A percentile compares a stretch with the other conserved stretches of the same genome.
Evolutionary conservation across 768 basidiomycete genomes (phyloP).

Genomic region (Russula ochroleuca): DNA sequence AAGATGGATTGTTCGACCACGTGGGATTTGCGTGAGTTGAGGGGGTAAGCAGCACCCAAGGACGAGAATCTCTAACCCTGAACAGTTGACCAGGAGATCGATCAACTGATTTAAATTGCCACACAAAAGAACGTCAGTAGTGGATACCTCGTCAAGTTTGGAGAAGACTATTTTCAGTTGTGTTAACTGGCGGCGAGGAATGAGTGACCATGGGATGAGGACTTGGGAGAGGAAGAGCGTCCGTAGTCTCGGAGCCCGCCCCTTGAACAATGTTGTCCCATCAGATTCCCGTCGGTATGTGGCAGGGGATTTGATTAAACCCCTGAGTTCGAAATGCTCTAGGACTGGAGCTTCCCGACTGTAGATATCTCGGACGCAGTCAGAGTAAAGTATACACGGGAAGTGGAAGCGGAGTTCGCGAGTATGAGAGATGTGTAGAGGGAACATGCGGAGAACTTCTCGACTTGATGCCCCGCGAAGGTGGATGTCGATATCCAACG

Average conservation of each 20-base stretch:
- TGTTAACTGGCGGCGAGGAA: slow-evolving; percentile 10
- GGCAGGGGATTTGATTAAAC: background rate
- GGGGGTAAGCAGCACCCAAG: slow-evolving; percentile 6
- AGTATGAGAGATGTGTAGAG: background rate
- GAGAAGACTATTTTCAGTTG: background rate
- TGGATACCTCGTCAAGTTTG: background rate
- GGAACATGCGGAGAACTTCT: background rate
- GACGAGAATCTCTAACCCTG: slow-evolving; percentile 6
- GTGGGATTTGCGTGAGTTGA: background rate
- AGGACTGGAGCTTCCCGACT: background rate
- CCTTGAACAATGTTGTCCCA: background rate
- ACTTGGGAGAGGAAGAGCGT: background rate
- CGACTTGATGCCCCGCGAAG: background rate
- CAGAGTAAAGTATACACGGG: background rate
- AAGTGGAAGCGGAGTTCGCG: slow-evolving; percentile 5
- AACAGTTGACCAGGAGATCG: slow-evolving; percentile 1
- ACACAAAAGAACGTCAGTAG: too few species aligned
- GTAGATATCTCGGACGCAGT: background rate
- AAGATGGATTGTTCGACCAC: slow-evolving; percentile 1
- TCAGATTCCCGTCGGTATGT: too few species aligned
- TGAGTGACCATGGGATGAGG: slow-evolving; percentile 3
- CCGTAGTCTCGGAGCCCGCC: background rate
- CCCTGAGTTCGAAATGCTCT: slow-evolving; percentile 8
- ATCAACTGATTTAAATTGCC: background rate
- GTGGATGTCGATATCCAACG: background rate